These are phyloP conservation scores for Samsoniella hepiali DNA, from an alignment of 2,329 filamentous ascomycete species.

Conservation along the genomic window DNA sequence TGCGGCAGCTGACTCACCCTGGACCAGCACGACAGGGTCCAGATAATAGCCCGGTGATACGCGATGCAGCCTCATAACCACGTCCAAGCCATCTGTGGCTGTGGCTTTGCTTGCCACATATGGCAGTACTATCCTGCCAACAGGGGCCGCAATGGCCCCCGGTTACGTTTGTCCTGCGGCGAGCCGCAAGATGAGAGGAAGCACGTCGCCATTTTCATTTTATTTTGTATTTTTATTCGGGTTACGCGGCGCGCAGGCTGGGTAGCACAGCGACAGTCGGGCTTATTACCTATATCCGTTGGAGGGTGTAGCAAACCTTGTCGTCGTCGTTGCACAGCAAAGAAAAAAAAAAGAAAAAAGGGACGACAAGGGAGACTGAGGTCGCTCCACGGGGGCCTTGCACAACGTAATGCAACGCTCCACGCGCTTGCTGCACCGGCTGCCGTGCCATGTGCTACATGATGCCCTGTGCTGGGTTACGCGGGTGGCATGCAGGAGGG, in stretches of 20 bases:
- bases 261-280: not conserved
- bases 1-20: not conserved
- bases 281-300: constrained; percentile 10
- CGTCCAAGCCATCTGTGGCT: not conserved
- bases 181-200: not conserved
- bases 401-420: not conserved
- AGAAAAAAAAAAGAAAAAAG: not conserved
- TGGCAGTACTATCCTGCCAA: no score
- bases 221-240: no score
- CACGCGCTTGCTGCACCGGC: constrained; percentile 15
- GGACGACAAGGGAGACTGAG: not conserved
- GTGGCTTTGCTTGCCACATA: no score
- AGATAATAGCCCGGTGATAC: not conserved
- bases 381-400: not conserved
- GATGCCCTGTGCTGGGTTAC: constrained; percentile 13
- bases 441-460: constrained; percentile 5
- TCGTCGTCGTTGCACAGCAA: not conserved
- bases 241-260: not conserved
- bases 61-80: not conserved
- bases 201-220: no score
- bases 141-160: no score
- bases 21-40: not conserved
- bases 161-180: no score
- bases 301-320: not conserved
- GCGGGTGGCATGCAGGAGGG: constrained; percentile 5